Conservation (phyloP, 306 rosid species). For the Sophora flavescens region DNA sequence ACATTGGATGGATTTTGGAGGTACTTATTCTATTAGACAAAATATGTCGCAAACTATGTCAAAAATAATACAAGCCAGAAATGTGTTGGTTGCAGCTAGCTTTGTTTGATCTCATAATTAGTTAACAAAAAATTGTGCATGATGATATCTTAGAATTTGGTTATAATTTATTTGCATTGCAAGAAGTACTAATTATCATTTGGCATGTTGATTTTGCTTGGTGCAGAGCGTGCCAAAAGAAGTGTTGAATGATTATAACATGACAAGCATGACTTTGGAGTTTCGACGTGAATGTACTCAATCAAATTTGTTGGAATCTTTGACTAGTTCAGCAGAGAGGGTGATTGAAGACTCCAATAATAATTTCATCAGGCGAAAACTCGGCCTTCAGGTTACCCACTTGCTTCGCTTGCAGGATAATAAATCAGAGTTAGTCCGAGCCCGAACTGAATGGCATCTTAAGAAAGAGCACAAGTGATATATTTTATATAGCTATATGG, state of each 20-base stretch:
- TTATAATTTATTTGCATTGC: neutral
- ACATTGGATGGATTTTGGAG: conserved; percentile 83
- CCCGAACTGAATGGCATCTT: conserved; percentile 69
- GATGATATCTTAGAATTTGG: neutral
- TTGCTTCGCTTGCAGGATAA: conserved; percentile 69
- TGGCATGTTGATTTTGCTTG: conserved; percentile 17
- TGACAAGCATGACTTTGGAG: conserved; percentile 73
- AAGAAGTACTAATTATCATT: neutral
- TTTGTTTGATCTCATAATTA: neutral
- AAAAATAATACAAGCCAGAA: neutral
- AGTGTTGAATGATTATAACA: conserved; percentile 58
- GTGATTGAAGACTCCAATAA: conserved; percentile 41
- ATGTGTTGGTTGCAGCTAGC: neutral
- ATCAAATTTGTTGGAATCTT: conserved; percentile 68
- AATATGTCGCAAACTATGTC: neutral
- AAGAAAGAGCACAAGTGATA: neutral
- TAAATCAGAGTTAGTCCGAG: conserved; percentile 69
- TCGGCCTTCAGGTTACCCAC: conserved; percentile 62
- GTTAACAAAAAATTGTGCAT: neutral
- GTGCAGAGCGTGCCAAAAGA: conserved; percentile 73
- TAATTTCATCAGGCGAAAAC: conserved; percentile 43
- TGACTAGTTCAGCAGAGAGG: conserved; percentile 54
- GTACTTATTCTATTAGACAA: conserved; percentile 20
- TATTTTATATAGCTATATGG: neutral
- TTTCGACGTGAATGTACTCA: conserved; percentile 74